phyloP scores from a whole-genome alignment of 345 rosid genomes.

The sweet orange (Citrus sinensis) region DNA sequence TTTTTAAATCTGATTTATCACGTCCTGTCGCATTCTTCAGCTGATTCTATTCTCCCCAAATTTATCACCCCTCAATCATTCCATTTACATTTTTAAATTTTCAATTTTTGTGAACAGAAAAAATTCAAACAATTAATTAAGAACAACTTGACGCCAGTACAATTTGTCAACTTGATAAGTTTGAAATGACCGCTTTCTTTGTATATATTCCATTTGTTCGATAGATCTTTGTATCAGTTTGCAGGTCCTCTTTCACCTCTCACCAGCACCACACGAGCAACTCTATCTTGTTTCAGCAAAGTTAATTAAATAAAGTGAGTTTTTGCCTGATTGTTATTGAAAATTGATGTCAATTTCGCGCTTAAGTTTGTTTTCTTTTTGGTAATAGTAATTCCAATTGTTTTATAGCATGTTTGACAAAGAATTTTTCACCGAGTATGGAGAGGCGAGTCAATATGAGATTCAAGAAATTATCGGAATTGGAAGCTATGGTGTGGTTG shows the following conservation, averaged over 20 bases:
- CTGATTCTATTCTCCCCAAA: neutral
- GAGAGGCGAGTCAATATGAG: conserved; percentile 95
- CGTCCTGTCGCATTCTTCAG: neutral
- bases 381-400: neutral
- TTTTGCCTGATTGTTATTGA: too few relatives aligned
- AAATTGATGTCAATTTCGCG: neutral
- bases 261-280: neutral
- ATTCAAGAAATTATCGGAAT: conserved; percentile 90
- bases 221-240: neutral
- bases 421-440: conserved; percentile 93
- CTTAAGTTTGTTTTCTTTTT: neutral
- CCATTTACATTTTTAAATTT: neutral
- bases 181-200: neutral
- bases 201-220: neutral
- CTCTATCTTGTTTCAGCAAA: neutral
- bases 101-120: neutral
- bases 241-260: neutral
- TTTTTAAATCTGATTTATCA: neutral
- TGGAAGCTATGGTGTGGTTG: conserved; percentile 98
- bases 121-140: neutral
- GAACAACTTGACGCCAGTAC: neutral
- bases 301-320: neutral
- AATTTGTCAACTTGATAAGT: conserved; percentile 1
- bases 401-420: conserved; percentile 62
- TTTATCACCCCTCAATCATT: neutral